Conservation (phyloP, 2,329 filamentous ascomycete genomes). For the Fusarium sp. region DNA sequence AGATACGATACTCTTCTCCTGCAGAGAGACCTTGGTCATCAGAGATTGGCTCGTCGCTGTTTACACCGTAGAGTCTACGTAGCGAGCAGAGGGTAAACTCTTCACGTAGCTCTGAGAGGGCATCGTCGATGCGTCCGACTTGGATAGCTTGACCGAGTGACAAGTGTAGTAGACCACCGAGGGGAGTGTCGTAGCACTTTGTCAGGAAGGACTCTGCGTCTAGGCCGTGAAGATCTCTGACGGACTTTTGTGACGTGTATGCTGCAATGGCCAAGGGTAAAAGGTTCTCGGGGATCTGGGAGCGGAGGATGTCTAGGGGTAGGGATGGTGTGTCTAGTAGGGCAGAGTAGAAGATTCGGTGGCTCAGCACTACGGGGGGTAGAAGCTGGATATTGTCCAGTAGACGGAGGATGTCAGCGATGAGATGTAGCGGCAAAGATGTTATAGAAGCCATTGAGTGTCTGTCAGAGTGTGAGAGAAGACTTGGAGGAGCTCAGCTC, state of each 20-base stretch:
- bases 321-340: slow-evolving; percentile 32
- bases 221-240: slow-evolving; percentile 13
- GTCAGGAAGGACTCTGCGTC: slow-evolving; percentile 23
- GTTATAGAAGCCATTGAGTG: slow-evolving; percentile 31
- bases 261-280: slow-evolving; percentile 31
- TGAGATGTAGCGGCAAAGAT: slow-evolving; percentile 37
- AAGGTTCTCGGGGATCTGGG: slow-evolving; percentile 26
- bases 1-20: slow-evolving; percentile 27
- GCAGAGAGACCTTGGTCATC: slow-evolving; percentile 8
- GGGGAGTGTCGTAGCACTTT: slow-evolving; percentile 23
- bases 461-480: not conserved
- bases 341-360: slow-evolving; percentile 38
- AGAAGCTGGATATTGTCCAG: slow-evolving; percentile 31
- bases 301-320: slow-evolving; percentile 31
- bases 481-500: not conserved
- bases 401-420: slow-evolving; percentile 35
- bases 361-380: slow-evolving; percentile 31
- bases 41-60: slow-evolving; percentile 9
- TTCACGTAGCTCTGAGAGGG: slow-evolving; percentile 10
- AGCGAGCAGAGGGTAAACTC: slow-evolving; percentile 21
- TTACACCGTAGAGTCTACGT: slow-evolving; percentile 28
- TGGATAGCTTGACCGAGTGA: slow-evolving; percentile 29
- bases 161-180: slow-evolving; percentile 17
- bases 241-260: slow-evolving; percentile 22
- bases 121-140: slow-evolving; percentile 26